A percentile compares a stretch with the other conserved stretches of the same genome.
phyloP scores from a whole-genome alignment of 2,329 filamentous ascomycete genomes.

The Diaporthe capsici region DNA sequence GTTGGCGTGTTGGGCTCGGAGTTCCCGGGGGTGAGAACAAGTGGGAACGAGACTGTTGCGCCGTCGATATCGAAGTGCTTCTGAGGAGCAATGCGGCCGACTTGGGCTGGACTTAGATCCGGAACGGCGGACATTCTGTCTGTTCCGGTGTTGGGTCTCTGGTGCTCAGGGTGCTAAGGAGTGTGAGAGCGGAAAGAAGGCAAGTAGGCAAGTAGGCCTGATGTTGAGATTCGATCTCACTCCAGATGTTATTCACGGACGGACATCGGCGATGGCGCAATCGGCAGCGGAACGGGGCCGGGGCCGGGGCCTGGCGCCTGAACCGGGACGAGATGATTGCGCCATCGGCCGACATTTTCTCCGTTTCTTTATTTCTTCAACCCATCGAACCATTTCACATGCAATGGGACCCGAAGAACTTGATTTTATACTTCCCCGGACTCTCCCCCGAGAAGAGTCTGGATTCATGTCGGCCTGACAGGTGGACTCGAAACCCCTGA shows the following conservation, averaged over 20 bases:
- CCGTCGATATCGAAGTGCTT: conserved; percentile 35
- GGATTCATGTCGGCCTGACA: background rate
- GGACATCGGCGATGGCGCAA: conserved; percentile 32
- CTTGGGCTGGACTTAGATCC: conserved; percentile 34
- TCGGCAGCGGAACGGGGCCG: conserved; percentile 15
- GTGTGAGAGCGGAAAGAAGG: background rate
- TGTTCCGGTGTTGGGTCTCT: background rate
- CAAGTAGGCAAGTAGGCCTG: background rate
- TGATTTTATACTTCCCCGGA: background rate
- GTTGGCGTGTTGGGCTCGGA: conserved; percentile 42
- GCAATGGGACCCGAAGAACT: background rate
- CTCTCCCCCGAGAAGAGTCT: background rate
- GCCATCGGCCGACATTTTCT: conserved; percentile 41
- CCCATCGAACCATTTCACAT: background rate
- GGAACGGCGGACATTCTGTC: conserved; percentile 12
- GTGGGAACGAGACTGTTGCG: conserved; percentile 30
- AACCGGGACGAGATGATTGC: conserved; percentile 24
- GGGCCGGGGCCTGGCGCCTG: background rate
- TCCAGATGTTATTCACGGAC: background rate
- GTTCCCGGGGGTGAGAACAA: conserved; percentile 38
- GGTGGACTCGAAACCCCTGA: background rate
- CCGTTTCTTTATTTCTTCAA: conserved; percentile 3
- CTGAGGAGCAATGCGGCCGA: conserved; percentile 33
- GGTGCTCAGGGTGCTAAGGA: too few species aligned
- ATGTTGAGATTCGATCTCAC: background rate